Base-by-base conservation (phyloP, 192 early-diverging fungal species). In the Globomyces pollinis-pini region DNA sequence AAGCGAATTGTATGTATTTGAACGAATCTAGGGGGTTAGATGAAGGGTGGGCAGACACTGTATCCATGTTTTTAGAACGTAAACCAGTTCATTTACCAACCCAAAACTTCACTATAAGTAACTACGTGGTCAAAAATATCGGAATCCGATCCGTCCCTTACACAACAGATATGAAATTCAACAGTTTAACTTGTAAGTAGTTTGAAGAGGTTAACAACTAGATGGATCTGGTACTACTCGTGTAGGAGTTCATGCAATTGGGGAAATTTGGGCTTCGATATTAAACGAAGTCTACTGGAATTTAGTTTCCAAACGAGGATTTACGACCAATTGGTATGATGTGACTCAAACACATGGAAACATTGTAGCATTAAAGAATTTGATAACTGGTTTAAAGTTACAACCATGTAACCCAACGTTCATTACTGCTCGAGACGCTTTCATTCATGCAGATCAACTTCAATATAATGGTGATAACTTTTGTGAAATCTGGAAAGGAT, bases 381-480 rank as follows among this genome's bases (percentile, higher is more conserved):
- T 84, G 29, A 36, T 86, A 8, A 70, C 74, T 24, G 71, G 68
- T 18, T 60, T 86, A 62, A 75, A 79, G 62, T 64, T 83, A 9
- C 80, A 84, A 66, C 85, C 83, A 8, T 86, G 84, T 72, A 71
- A 66, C 39, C 84, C 84, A 1, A 78, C 65, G 23, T 85, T 86
- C 52, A 56, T 85, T 28, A 44, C 69, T 26, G 79, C 84, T 8
- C 74, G 84, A 62, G 66, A 84, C 52, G 84, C 81, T 38, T 74
- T 86, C 59, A 38, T 86, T 28, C 74, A 73, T 47, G 84, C 84
- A 20, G 81, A 86, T 33, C 36, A 35, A 1, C 69, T 50, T 39
- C 58, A 76, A 31, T 73, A 71, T 32, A 66, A 66, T 45, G 81
- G 79, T n/a, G 59, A 60, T 20, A 61, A 82, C 68, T 43, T 69